Evolutionary conservation across 192 early-diverging fungal genomes (phyloP).

Genomic region (Podila horticola): DNA sequence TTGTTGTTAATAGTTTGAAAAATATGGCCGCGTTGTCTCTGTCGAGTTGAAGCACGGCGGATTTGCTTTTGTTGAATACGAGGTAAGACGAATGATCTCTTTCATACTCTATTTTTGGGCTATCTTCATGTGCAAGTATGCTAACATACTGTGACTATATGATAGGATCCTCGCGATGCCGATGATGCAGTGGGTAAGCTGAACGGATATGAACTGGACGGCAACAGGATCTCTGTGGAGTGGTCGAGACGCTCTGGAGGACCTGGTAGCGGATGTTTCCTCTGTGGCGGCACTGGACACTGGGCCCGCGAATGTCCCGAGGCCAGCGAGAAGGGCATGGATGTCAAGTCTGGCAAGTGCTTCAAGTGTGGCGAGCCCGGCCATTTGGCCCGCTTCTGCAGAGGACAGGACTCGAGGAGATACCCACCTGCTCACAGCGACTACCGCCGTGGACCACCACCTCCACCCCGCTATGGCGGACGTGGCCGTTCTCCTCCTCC

Average conservation of each 20-base stretch:
- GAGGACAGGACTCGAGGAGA: conserved; percentile 14
- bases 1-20: conserved; percentile 53
- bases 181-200: conserved; percentile 62
- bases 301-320: conserved; percentile 66
- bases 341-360: conserved; percentile 64
- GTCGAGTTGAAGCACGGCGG: conserved; percentile 65
- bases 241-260: conserved; percentile 61
- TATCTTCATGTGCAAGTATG: neutral
- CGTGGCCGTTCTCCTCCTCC: conserved; percentile 51
- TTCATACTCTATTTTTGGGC: neutral
- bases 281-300: conserved; percentile 62
- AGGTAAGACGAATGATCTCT: conserved; percentile 25
- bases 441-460: conserved; percentile 53
- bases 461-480: conserved; percentile 39
- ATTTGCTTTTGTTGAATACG: conserved; percentile 66
- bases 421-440: conserved; percentile 41
- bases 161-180: conserved; percentile 59
- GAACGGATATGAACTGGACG: conserved; percentile 63
- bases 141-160: neutral
- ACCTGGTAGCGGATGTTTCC: conserved; percentile 63
- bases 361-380: conserved; percentile 65
- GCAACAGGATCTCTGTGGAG: conserved; percentile 60
- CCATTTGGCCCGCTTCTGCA: conserved; percentile 62
- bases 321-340: conserved; percentile 63
- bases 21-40: conserved; percentile 58